These are phyloP conservation scores for Pestalotiopsis sp. DNA, from an alignment of 2,329 filamentous ascomycete genomes.

Conservation along the genomic window DNA sequence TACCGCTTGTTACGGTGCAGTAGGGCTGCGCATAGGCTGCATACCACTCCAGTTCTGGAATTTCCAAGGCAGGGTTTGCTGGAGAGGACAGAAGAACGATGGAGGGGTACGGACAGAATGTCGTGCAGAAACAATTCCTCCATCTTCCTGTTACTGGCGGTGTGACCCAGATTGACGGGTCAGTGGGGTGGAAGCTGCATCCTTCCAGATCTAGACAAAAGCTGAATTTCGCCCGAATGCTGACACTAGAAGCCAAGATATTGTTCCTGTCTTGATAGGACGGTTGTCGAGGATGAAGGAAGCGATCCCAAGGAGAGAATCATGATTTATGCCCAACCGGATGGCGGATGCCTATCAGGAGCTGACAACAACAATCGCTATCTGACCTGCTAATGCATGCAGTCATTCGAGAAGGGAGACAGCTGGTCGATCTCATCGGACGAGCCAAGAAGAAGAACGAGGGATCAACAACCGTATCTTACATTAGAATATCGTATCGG, in stretches of 20 bases:
- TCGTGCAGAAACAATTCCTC: no score
- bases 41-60: no score
- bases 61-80: no score
- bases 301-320: neutral
- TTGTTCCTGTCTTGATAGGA: neutral
- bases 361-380: neutral
- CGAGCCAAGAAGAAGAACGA: neutral
- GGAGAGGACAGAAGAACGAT: no score
- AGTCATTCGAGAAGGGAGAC: neutral
- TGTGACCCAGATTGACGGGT: no score
- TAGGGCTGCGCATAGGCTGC: no score
- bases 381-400: neutral
- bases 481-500: neutral
- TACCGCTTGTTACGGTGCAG: no score
- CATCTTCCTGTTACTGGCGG: no score
- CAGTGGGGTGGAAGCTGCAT: no score
- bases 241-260: neutral
- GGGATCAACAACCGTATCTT: neutral
- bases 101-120: no score
- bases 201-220: neutral
- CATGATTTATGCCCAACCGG: neutral
- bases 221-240: neutral
- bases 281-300: neutral
- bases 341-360: neutral
- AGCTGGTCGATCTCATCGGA: neutral